Base-by-base conservation (phyloP, 169 alveolate genomes). In the Plasmodium billcollinsi region DNA sequence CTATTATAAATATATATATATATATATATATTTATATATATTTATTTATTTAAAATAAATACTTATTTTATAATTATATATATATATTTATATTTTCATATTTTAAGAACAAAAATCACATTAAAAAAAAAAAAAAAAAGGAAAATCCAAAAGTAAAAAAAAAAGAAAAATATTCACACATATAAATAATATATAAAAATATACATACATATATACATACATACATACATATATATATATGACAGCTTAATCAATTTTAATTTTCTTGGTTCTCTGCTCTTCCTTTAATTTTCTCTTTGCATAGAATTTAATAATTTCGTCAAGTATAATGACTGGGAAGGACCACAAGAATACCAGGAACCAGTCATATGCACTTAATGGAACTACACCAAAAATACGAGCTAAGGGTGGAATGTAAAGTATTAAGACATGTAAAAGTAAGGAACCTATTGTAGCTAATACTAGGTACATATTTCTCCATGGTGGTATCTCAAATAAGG, bases 261-360 rank as follows among this genome's bases (percentile, higher is more conserved):
- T 47, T 65, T 62, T 75, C 20, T 9, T 52, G n/a, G n/a, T 18
- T 24, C 72, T 29, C 39, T 59, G 52, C 43, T 59, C 89, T 45
- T 52, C 33, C 29, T 78, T 66, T 45, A 78, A 26, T 24, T 78
- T 73, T 59, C 73, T 71, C 74, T 98, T 96, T 14, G 99, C 98
- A 76, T 98, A 83, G 76, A 96, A 88, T 89, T 99, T 99, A 56
- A 99, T 97, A 12, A 97, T 71, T 78, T 99, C 99, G 91, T 99
- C 99, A 43, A 99, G 94, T 58, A 99, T 49, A 29, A 98, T 96
- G 21, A 99, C 99, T n/a, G 99, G 99, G 70, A 96, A 92, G 8
- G 99, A 97, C 95, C 98, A 98, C 9, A 95, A 93, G 54, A 98
- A 72, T n/a, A 98, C 99, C 43, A 98, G 90, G 5, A 93, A 47